Evolutionary conservation across 192 early-diverging fungal genomes (phyloP), one percentile per base, ranked within the genome.

Genomic region (Linnemannia zychae): DNA sequence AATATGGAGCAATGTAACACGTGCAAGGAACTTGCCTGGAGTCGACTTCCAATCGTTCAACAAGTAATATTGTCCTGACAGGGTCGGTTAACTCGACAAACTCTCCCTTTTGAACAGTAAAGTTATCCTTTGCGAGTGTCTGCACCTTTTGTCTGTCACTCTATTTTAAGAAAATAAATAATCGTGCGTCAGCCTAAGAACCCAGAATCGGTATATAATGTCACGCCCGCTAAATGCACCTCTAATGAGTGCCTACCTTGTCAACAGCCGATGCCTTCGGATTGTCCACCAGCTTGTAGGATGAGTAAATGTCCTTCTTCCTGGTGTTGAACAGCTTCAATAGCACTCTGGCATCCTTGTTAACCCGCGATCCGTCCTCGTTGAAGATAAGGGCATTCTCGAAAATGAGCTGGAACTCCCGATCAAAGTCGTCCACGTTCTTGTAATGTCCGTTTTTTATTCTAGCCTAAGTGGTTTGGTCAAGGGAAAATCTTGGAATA

Each of bases 331-430:
- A 85, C 18, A 85, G 36, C 50, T 85, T 85, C 65, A 87, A 72
- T n/a, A 93, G 71, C 6, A 88, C 46, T 74, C 86, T 91, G 20
- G 96, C 96, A 75, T 97, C 95, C 47, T 93, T 90, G 82, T 96
- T 95, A 16, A 99, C 90, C 68, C 94, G 91, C 34, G 97, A 98
- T 7, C 92, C 92, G 49, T 94, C 90, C 81, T 94, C 94, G 88
- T 98, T 98, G 81, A 95, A 99, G 49, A 91, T 93, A 81, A 94
- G 95, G 5, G 97, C 97, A 75, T 99, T 99, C 75, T 95, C 91
- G 85, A 98, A 97, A 75, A 98, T 91, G 57, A 93, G 89, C 44
- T 91, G 86, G 74, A 98, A 92, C 83, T 99, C 98, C 20, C 88
- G 86, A 87, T 93, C 91, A 75, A 97, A 96, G 40, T 94, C 91